A percentile compares a stretch with the other conserved stretches of the same genome.
Conservation (phyloP, 345 rosid species). For the Pseudoturritis turrita region DNA sequence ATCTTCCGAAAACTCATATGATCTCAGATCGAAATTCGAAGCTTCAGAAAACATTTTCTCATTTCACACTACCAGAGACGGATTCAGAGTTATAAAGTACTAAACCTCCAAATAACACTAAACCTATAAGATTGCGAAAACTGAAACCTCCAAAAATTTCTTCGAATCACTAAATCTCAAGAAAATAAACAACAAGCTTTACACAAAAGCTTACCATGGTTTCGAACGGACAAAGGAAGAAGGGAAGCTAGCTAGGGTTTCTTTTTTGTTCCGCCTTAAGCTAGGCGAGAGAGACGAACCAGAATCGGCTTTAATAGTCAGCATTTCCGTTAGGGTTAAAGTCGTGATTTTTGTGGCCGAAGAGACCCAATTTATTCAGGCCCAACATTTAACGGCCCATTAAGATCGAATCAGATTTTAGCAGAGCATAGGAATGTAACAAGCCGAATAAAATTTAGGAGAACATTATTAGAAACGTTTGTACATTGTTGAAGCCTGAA, state of each 20-base stretch:
- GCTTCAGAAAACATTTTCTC: not conserved
- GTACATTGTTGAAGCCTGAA: constrained; percentile 1
- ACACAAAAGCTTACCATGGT: constrained; percentile 25
- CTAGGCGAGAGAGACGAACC: not conserved
- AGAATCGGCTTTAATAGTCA: constrained; percentile 13
- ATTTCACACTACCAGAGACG: not conserved
- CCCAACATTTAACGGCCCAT: not conserved
- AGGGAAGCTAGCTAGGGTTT: constrained; percentile 27
- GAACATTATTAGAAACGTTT: not conserved
- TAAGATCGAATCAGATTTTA: not conserved
- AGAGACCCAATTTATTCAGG: not conserved
- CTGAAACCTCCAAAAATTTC: not conserved
- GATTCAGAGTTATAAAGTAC: not conserved
- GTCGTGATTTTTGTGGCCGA: not conserved
- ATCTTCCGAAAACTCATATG: not conserved
- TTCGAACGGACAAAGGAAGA: not conserved
- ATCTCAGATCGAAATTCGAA: not conserved
- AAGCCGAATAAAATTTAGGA: not conserved
- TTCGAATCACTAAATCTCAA: not conserved
- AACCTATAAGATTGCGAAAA: not conserved
- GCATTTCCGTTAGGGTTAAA: constrained; percentile 6
- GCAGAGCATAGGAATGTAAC: not conserved
- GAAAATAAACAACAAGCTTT: not conserved
- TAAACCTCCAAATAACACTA: not conserved
- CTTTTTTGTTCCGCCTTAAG: not conserved